A percentile compares a stretch with the other conserved stretches of the same genome.
Evolutionary conservation across 306 rosid genomes (phyloP).

Genomic region (Mimosa pudica): DNA sequence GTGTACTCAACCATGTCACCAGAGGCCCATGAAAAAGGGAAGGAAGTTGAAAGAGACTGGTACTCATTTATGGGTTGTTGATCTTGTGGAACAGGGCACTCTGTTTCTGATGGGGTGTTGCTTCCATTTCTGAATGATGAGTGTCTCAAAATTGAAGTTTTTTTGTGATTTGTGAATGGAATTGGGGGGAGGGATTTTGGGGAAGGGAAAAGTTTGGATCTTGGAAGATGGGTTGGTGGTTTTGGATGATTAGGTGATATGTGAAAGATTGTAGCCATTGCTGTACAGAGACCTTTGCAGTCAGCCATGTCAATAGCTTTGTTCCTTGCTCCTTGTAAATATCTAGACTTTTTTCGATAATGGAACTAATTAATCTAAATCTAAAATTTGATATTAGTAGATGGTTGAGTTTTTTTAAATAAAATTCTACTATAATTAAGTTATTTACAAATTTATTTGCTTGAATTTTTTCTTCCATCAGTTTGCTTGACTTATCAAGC

Average conservation of each 20-base stretch:
- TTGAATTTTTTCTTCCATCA: too few relatives aligned
- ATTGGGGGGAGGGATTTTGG: constrained; percentile 16
- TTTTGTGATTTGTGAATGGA: constrained; percentile 6
- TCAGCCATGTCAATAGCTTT: not conserved
- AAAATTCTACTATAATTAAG: not conserved
- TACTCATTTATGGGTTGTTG: constrained; percentile 90
- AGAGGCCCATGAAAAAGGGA: constrained; percentile 92
- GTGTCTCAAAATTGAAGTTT: constrained; percentile 12
- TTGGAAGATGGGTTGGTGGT: not conserved
- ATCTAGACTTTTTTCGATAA: not conserved
- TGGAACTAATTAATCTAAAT: too few relatives aligned
- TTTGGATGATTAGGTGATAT: constrained; percentile 3
- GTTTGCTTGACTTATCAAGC: too few relatives aligned
- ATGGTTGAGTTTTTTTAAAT: not conserved
- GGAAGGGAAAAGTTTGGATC: constrained; percentile 24
- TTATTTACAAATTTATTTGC: too few relatives aligned
- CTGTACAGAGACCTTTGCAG: not conserved
- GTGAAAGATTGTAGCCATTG: constrained; percentile 46
- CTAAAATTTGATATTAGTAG: too few relatives aligned
- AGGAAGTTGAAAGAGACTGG: constrained; percentile 68
- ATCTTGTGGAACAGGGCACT: constrained; percentile 84
- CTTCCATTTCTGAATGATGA: constrained; percentile 48
- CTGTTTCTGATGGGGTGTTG: constrained; percentile 57
- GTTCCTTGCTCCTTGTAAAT: not conserved
- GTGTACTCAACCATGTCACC: constrained; percentile 62